Conservation (phyloP, 2,329 filamentous ascomycete species). For the Ceratocystis cubensis region DNA sequence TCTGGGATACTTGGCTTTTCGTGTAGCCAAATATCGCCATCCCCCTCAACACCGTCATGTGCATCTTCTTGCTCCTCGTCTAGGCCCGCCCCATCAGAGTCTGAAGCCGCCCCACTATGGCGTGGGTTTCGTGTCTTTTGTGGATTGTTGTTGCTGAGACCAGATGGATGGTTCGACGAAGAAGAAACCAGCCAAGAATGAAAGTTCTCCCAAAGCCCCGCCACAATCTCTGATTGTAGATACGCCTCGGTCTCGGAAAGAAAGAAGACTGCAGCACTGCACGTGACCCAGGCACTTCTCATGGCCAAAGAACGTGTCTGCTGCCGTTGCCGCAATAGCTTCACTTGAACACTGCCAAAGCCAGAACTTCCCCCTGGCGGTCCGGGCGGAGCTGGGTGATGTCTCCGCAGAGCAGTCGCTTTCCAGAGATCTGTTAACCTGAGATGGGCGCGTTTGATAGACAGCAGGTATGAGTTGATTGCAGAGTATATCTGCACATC, state of each 20-base stretch:
- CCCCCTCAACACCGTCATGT: constrained; percentile 16
- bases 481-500: constrained; percentile 70
- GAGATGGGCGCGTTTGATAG: constrained; percentile 73
- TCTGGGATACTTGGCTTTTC: constrained; percentile 20
- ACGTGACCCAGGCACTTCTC: constrained; percentile 80
- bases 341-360: constrained; percentile 47
- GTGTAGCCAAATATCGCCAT: constrained; percentile 27
- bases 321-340: constrained; percentile 50
- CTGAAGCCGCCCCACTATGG: constrained; percentile 16
- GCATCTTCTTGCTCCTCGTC: constrained; percentile 5
- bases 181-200: constrained; percentile 55
- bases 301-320: constrained; percentile 52
- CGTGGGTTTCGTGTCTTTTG: constrained; percentile 21
- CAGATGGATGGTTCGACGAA: constrained; percentile 24
- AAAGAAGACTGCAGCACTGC: constrained; percentile 77
- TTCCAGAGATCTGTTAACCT: constrained; percentile 80
- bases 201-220: constrained; percentile 69
- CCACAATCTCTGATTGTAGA: constrained; percentile 78
- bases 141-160: constrained; percentile 19
- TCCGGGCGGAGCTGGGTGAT: constrained; percentile 59
- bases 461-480: constrained; percentile 79
- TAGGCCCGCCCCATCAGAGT: constrained; percentile 14
- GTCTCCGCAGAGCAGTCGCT: constrained; percentile 61
- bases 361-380: constrained; percentile 50
- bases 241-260: constrained; percentile 78